Base-by-base conservation (phyloP, 495 filamentous ascomycete genomes). In the Daldinia vernicosa region DNA sequence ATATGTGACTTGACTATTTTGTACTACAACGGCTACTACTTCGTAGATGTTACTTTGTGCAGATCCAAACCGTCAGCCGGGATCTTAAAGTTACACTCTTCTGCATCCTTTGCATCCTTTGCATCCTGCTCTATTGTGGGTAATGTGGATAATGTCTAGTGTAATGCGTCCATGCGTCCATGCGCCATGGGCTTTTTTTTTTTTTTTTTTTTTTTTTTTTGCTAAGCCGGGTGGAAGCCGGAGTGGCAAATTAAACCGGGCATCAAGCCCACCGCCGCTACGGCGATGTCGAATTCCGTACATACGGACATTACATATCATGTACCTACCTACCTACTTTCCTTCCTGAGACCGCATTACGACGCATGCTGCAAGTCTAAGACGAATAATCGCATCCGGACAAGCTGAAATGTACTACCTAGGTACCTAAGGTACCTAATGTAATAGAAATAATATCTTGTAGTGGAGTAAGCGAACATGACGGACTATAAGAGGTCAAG, bases 231-330 rank as follows among this genome's bases (percentile, higher is more conserved):
- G 19, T 47, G 52, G 63, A 33, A 57, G 40, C 26, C 63, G 67
- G 67, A 66, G 68, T 70, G 67, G 61, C 68, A 43, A 62, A 63
- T 33, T 58, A n/a, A 53, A 67, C 39, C 63, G 69, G 63, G 33
- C 28, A 60, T 71, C 69, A 60, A 47, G 59, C 37, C 58, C 63
- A 71, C 69, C 26, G 47, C 63, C 51, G 68, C 24, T 24, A 32
- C 69, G 63, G 69, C 60, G 63, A 60, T 37, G 30, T 54, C 19
- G 5, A 54, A 35, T 17, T 5, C 52, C 30, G 59, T 28, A 43
- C 19, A 54, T 11, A 63, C 58, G 63, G 58, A 39, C 32, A 28
- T 37, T 28, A 57, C 37, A 60, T 57, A 12, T 37, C n/a, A 37
- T 35, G 15, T 22, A 55, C 7, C 7, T 32, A 15, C 14, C 2